Evolutionary conservation across 2,329 filamentous ascomycete genomes (phyloP).

Genomic region (Nemania sp.): DNA sequence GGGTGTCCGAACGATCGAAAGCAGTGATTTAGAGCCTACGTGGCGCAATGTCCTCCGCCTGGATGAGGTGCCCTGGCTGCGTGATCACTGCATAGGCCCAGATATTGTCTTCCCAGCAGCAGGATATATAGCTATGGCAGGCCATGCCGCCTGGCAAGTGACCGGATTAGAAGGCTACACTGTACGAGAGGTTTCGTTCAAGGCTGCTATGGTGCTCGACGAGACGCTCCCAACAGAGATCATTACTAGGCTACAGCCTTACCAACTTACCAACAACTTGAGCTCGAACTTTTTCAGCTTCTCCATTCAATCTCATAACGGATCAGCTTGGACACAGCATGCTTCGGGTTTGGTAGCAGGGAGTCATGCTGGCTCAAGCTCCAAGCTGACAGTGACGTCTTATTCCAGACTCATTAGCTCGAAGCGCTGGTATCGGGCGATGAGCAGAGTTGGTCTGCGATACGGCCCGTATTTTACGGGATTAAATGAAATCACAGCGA

Average conservation of each 20-base stretch:
- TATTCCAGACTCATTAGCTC: neutral
- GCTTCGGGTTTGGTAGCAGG: slow-evolving; percentile 8
- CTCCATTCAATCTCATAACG: slow-evolving; percentile 2
- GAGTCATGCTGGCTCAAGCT: neutral
- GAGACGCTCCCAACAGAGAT: slow-evolving; percentile 1
- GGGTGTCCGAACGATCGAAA: slow-evolving; percentile 38
- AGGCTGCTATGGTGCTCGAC: neutral
- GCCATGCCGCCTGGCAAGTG: slow-evolving; percentile 43
- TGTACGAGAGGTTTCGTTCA: neutral
- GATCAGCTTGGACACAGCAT: slow-evolving; percentile 11
- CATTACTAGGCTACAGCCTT: slow-evolving; percentile 2
- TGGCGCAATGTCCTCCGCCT: slow-evolving; percentile 49
- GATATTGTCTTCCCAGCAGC: slow-evolving; percentile 48
- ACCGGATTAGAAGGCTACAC: slow-evolving; percentile 9
- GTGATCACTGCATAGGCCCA: slow-evolving; percentile 46
- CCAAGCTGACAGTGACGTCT: neutral
- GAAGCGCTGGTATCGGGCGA: slow-evolving; percentile 11
- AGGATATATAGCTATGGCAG: slow-evolving; percentile 48
- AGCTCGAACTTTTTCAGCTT: slow-evolving; percentile 12
- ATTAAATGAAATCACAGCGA: no score
- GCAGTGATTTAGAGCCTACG: slow-evolving; percentile 37
- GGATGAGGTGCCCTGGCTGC: slow-evolving; percentile 48
- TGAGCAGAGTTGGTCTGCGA: slow-evolving; percentile 6
- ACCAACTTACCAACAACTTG: slow-evolving; percentile 5
- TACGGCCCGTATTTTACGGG: slow-evolving; percentile 17